Conservation (phyloP, 75 land plant species). For the Chamaecyparis obtusa region DNA sequence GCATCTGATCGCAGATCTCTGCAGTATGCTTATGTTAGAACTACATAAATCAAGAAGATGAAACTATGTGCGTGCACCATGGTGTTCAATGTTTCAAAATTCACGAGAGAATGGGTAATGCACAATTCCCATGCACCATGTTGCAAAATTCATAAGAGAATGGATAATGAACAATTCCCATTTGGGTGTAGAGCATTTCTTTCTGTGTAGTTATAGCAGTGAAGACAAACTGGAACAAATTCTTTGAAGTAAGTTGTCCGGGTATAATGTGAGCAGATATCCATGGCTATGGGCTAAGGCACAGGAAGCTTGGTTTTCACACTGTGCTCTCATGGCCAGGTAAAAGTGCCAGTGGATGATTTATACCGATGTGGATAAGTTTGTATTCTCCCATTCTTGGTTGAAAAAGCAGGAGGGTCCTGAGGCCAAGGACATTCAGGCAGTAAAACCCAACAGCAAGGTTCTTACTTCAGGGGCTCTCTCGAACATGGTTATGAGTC, state of each 20-base stretch:
- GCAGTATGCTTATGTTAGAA: not conserved
- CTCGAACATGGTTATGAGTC: not conserved
- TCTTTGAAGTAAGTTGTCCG: conserved; percentile 11
- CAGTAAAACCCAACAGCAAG: not conserved
- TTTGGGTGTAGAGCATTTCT: conserved; percentile 33
- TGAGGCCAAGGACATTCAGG: not conserved
- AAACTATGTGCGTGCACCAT: conserved; percentile 45
- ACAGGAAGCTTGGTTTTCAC: conserved; percentile 47
- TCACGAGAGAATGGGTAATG: conserved; percentile 36
- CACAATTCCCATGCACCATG: conserved; percentile 31
- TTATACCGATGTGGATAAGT: too few relatives aligned
- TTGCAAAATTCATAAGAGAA: too few relatives aligned
- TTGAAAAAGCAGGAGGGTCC: too few relatives aligned
- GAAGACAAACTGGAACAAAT: conserved; percentile 28
- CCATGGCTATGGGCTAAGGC: conserved; percentile 50
- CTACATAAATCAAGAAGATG: not conserved
- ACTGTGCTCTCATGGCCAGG: conserved; percentile 30
- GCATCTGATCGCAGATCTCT: not conserved
- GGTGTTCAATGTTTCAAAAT: conserved; percentile 37
- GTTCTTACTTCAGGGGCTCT: not conserved
- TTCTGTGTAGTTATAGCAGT: conserved; percentile 45
- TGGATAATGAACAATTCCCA: too few relatives aligned
- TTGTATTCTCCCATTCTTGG: too few relatives aligned
- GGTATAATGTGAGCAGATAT: conserved; percentile 18
- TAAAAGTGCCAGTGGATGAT: too few relatives aligned